Base-by-base conservation (phyloP, 2,329 filamentous ascomycete genomes). In the Chalaropsis thielavioides region DNA sequence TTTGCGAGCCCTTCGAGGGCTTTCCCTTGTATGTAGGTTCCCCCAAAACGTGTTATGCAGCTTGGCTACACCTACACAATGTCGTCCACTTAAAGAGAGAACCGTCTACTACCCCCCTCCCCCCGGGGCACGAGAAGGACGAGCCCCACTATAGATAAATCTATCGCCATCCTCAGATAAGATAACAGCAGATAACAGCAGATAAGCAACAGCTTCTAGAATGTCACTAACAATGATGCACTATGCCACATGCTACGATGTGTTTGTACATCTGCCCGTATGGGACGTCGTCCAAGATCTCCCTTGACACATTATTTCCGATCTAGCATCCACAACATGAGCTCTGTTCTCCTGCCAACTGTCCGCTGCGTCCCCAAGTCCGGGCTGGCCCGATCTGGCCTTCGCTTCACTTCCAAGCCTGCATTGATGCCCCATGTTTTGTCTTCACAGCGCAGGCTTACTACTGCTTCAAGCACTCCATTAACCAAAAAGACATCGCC, bases 401-500 rank as follows among this genome's bases (percentile, higher is more conserved):
- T 61, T 24, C 15, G 40, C 22, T 17, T 58, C 31, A 3, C 24
- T n/a, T n/a, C 54, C 27, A 35, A n/a, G 4, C 62, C 17, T 17
- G 41, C 43, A 49, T 43, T 22, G 51, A 24, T 24, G 35, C 54
- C 41, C 27, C 27, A 17, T 27, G 59, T 22, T 15, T 56, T 61
- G 27, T 15, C 46, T 27, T 27, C 24, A 24, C 61, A 43, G 38
- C 60, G 38, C 49, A 7, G n/a, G 27, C 43, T 46, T 27, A 41
- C 44, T 10, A 51, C 51, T 56, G 27, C 64, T 40, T 27, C 35
- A 17, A 65, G 22, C 46, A 17, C 35, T 22, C 60, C 46, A 19
- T 54, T 17, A 35, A 1, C 59, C 35, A 41, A 13, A 56, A 66
- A 69, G 38, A 68, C 71, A 5, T 72, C 74, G 4, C 66, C 71